Evolutionary conservation across 495 filamentous ascomycete species (phyloP), one percentile per base, ranked within the genome.

Genomic region (Talaromyces wortmannii): DNA sequence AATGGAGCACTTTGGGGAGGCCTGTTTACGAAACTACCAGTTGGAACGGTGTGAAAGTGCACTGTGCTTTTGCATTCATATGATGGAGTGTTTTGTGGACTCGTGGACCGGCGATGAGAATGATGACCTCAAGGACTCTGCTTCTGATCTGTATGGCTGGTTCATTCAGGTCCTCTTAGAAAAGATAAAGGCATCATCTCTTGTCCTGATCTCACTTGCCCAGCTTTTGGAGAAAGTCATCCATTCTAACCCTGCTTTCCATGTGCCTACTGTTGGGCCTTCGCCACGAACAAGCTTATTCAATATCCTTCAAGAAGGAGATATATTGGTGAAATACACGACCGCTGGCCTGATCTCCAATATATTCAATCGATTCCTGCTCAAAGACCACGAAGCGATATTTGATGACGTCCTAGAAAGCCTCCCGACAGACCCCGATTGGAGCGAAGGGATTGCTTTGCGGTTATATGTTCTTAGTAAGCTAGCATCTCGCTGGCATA

Each of bases 401-500:
- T 86, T 95, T 55, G 76, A 88, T 49, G 89, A 96, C 59, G 76
- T 95, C 15, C 71, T 94, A 16, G 71, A 78, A 15, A 86, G 70
- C 55, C 78, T 99, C 31, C 90, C 92, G 23, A 76, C 74, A 43
- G 86, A 91, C 53, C 74, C 74, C 16, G 80, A 83, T 45, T 87
- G 82, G 77, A 64, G 72, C 3, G 94, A 97, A 71, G 92, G 91
- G 5, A 90, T 97, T 57, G 90, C 91, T 4, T 77, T 94, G 45
- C 85, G 95, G 13, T 71, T 97, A 7, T 83, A 88, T 61, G 81
- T 88, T 29, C 75, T 96, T 10, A 78, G 84, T 5, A 80, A 79
- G 57, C 70, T 99, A 42, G 92, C 87, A 45, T 87, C 89, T 30
- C 66, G 68, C 57, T 96, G 88, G 91, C 83, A 85, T 55, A 95